Evolutionary conservation across 768 basidiomycete species (phyloP), one percentile per base, ranked within the genome.

Genomic region (Lentinula edodes): DNA sequence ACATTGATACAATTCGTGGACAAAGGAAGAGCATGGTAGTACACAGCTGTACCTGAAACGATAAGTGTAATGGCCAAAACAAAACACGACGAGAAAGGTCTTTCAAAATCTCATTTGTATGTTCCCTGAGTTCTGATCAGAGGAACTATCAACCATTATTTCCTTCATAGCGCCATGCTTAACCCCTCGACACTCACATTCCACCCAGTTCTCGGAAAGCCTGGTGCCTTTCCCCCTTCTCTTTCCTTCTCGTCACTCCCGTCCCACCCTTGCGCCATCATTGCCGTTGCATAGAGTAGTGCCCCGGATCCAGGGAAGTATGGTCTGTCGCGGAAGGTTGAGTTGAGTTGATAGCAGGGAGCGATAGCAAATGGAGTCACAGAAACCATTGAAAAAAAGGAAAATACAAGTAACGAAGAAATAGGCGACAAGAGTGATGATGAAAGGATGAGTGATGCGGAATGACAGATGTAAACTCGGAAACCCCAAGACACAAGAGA

Each of bases 261-360:
- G 67, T 85, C 83, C 85, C 85, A 86, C 0, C 85, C 85, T 34
- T 64, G 72, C 15, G 82, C 79, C 84, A 86, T 84, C 78, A 84
- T 81, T 10, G 82, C 83, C 6, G 83, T 65, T 0, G 82, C 78
- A 46, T 77, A 77, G 34, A 85, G 69, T n/a, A 85, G 69, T 2
- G 75, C 74, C 0, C 84, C 83, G 5, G 82, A 75, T 5, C 82
- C 82, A 8, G 83, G 84, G 67, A 85, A 85, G 69, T 85, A 85
- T 5, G 84, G 84, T 32, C 55, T 56, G 39, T 20, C n/a, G 4
- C 3, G n/a, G 41, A 23, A 82, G 38, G 38, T 8, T 39, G 13
- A 39, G 38, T 39, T 9, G 13, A 13, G 38, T 13, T 3, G 38
- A 39, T 8, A 39, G 23, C 23, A 23, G 23, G 23, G 2, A 23